A percentile compares a stretch with the other conserved stretches of the same genome.
Conservation (phyloP, 2,329 filamentous ascomycete genomes). For the Aspergillus felis region DNA sequence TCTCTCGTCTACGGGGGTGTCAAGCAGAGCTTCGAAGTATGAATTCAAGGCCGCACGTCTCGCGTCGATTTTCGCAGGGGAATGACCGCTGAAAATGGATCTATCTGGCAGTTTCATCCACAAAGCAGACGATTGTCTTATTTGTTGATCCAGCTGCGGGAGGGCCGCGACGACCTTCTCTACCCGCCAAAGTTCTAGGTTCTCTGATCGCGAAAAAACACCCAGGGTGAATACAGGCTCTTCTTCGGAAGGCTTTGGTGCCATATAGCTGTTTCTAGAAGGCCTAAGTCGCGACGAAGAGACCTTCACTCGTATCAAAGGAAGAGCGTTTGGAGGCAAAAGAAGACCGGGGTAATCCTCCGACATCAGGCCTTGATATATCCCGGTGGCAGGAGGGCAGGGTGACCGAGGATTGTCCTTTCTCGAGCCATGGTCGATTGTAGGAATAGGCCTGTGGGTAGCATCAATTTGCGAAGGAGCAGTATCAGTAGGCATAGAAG, state of each 20-base stretch:
- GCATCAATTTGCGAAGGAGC: slow-evolving; percentile 12
- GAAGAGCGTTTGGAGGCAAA: slow-evolving; percentile 81
- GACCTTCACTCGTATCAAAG: slow-evolving; percentile 79
- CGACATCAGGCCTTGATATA: slow-evolving; percentile 74
- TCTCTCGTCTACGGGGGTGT: slow-evolving; percentile 72
- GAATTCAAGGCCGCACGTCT: slow-evolving; percentile 73
- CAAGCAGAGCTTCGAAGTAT: slow-evolving; percentile 81
- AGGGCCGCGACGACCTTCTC: slow-evolving; percentile 87
- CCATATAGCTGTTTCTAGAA: slow-evolving; percentile 79
- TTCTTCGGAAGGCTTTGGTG: slow-evolving; percentile 75
- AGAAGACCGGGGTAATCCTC: slow-evolving; percentile 85
- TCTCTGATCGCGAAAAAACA: slow-evolving; percentile 66
- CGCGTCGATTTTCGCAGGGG: slow-evolving; percentile 88
- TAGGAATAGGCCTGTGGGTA: slow-evolving; percentile 24
- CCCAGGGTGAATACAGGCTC: slow-evolving; percentile 93
- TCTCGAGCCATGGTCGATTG: slow-evolving; percentile 35
- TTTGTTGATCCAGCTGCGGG: slow-evolving; percentile 72
- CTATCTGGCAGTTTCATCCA: slow-evolving; percentile 76
- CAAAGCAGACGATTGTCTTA: slow-evolving; percentile 71
- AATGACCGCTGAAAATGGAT: slow-evolving; percentile 83
- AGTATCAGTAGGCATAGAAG: slow-evolving; percentile 50
- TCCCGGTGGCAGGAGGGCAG: slow-evolving; percentile 38
- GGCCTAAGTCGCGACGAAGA: slow-evolving; percentile 94
- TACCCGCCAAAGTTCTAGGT: slow-evolving; percentile 77
- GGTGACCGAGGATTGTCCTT: slow-evolving; percentile 32